Base-by-base conservation (phyloP, 495 filamentous ascomycete genomes). In the Schizothecium vesticola region DNA sequence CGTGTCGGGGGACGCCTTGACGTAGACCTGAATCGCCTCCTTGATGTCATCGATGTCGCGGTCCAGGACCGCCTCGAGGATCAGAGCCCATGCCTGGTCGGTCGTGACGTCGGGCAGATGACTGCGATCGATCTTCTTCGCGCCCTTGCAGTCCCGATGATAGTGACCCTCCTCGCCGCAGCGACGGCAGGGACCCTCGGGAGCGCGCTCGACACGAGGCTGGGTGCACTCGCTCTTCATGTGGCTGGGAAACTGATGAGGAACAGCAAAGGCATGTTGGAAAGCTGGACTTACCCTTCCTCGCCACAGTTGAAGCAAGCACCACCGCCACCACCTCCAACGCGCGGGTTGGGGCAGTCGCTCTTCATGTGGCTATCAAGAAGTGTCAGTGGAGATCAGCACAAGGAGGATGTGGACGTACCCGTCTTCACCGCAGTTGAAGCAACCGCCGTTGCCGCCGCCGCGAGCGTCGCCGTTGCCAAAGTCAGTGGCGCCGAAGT, bases 391-490 rank as follows among this genome's bases (percentile, higher is more conserved):
- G 23, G 43, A 29, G 21, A 56, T 19, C 19, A 13, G 1, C 13
- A 5, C 25, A 58, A 21, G 16, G 51, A n/a, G n/a, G 28, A 3
- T 19, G 16, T 26, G n/a, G 56, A 57, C 23, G 19, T 82, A 90
- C 90, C 90, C 91, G 67, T 83, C 77, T 73, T 92, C 78, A 43
- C 89, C 91, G 69, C 92, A 96, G 74, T 92, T 93, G 84, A 88
- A 96, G 80, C 92, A 96, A 33, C 81, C 85, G 25, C 81, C 82
- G 33, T 76, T 75, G 12, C 69, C 69, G 59, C 84, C 87, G 85
- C 83, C 88, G 85, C 84, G 86, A 86, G 85, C 85, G 82, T 87
- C 64, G n/a, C 72, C 71, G 60, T 71, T 69, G 70, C 77, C 69
- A 55, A 59, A 60, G 55, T 12, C 11, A n/a, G 29, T 23, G 33